A percentile compares a stretch with the other conserved stretches of the same genome.
phyloP scores from a whole-genome alignment of 495 filamentous ascomycete species.

The Penicillium manginii region DNA sequence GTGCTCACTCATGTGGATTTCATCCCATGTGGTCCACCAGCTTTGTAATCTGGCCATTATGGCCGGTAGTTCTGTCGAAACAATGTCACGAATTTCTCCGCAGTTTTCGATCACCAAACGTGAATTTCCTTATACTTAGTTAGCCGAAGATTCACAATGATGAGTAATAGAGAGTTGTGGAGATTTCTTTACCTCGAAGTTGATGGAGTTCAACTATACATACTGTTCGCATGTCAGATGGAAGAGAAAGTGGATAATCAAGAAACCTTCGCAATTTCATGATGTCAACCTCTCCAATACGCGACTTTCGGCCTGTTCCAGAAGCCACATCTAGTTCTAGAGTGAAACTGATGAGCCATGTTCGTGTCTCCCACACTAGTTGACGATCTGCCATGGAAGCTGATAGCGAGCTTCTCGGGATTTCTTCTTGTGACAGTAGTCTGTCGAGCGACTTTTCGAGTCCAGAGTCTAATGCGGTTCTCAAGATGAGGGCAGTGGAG shows the following conservation, averaged over 20 bases:
- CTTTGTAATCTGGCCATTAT: conserved; percentile 42
- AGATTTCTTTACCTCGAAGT: conserved; percentile 32
- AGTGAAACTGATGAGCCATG: conserved; percentile 48
- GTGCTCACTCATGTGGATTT: conserved; percentile 45
- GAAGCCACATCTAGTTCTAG: conserved; percentile 48
- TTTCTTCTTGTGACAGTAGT: conserved; percentile 38
- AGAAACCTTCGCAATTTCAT: conserved; percentile 44
- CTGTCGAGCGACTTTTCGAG: conserved; percentile 47
- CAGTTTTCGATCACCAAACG: conserved; percentile 41
- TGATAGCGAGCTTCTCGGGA: conserved; percentile 44
- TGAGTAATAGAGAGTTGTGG: no score
- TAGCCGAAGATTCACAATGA: background rate
- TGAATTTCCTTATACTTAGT: conserved; percentile 26
- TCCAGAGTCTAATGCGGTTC: conserved; percentile 46
- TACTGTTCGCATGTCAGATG: conserved; percentile 46
- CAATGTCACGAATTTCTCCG: conserved; percentile 33
- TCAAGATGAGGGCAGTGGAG: conserved; percentile 47
- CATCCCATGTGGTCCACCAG: conserved; percentile 49
- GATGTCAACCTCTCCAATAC: conserved; percentile 45
- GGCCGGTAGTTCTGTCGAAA: conserved; percentile 35
- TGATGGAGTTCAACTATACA: conserved; percentile 49
- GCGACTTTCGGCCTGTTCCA: conserved; percentile 47
- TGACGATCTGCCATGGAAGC: conserved; percentile 46
- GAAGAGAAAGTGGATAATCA: conserved; percentile 47
- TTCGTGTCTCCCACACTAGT: conserved; percentile 47